These are phyloP conservation scores for Zopfochytrium polystomum DNA, from an alignment of 371 early-diverging fungal genomes.

Conservation along the genomic window DNA sequence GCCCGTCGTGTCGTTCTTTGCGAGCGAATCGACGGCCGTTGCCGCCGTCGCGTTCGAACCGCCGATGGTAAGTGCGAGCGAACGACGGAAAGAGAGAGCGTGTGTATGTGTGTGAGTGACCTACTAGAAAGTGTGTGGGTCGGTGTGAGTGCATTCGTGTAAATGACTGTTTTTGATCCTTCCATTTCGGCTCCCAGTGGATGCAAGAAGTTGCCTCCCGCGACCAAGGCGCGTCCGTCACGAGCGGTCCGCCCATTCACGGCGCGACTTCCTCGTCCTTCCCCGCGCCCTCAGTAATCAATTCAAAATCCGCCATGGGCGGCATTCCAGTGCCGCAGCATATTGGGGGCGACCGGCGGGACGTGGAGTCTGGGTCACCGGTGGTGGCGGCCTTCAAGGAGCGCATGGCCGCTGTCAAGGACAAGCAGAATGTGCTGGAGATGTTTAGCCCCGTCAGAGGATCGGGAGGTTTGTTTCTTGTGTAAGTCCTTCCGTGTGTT, in stretches of 20 bases:
- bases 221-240: conserved; percentile 15
- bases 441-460: conserved; percentile 51
- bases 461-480: no score
- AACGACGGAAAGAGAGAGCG: no score
- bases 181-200: conserved; percentile 37
- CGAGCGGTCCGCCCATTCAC: no score
- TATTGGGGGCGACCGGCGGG: neutral
- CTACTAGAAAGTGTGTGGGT: no score
- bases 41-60: conserved; percentile 28
- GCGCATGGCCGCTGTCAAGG: conserved; percentile 24
- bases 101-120: no score
- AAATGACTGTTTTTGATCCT: neutral
- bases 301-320: no score
- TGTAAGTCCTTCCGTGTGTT: no score
- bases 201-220: conserved; percentile 35
- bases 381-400: conserved; percentile 29
- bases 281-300: no score
- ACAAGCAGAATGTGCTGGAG: conserved; percentile 30
- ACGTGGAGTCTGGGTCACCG: conserved; percentile 6
- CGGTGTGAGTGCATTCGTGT: no score
- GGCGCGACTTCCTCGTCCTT: no score
- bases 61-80: conserved; percentile 31
- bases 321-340: neutral
- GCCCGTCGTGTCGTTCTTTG: conserved; percentile 5
- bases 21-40: conserved; percentile 11